phyloP scores from a whole-genome alignment of 2,329 filamentous ascomycete genomes.

The Trichoderma atrobrunneum region DNA sequence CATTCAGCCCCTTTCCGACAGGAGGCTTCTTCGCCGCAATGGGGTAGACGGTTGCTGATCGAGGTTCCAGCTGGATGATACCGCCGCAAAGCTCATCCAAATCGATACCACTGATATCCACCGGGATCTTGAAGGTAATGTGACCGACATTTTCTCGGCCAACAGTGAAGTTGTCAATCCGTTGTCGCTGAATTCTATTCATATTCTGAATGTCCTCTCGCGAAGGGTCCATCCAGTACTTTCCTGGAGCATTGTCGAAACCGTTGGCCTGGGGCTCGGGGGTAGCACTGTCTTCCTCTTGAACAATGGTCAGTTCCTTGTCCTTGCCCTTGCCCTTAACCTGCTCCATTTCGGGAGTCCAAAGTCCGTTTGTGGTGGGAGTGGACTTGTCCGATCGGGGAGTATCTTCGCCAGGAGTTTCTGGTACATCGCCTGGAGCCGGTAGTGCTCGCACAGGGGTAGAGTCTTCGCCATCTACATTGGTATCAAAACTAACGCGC shows the following conservation, averaged over 20 bases:
- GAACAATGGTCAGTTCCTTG: conserved; percentile 75
- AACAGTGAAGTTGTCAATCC: conserved; percentile 72
- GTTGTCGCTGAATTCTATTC: conserved; percentile 74
- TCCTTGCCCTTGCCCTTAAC: conserved; percentile 71
- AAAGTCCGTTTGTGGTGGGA: conserved; percentile 30
- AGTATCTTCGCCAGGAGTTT: conserved; percentile 36
- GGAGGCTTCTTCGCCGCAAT: conserved; percentile 74
- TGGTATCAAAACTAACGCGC: conserved; percentile 86
- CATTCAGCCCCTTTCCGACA: conserved; percentile 84
- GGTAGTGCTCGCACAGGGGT: conserved; percentile 36
- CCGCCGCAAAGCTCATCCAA: conserved; percentile 75
- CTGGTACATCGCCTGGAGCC: conserved; percentile 33
- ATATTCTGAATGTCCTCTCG: conserved; percentile 73
- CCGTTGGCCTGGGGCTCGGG: conserved; percentile 29
- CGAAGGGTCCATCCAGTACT: conserved; percentile 83
- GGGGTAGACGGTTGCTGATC: conserved; percentile 85
- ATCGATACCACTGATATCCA: conserved; percentile 77
- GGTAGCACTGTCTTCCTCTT: conserved; percentile 58
- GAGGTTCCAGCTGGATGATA: conserved; percentile 72
- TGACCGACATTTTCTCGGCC: conserved; percentile 79
- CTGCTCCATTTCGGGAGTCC: conserved; percentile 66
- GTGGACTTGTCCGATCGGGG: conserved; percentile 55
- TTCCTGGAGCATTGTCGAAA: conserved; percentile 57
- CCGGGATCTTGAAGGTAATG: conserved; percentile 75
- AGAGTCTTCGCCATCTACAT: conserved; percentile 39